phyloP scores from a whole-genome alignment of 2,329 filamentous ascomycete genomes.

The Aspergillus fischeri region DNA sequence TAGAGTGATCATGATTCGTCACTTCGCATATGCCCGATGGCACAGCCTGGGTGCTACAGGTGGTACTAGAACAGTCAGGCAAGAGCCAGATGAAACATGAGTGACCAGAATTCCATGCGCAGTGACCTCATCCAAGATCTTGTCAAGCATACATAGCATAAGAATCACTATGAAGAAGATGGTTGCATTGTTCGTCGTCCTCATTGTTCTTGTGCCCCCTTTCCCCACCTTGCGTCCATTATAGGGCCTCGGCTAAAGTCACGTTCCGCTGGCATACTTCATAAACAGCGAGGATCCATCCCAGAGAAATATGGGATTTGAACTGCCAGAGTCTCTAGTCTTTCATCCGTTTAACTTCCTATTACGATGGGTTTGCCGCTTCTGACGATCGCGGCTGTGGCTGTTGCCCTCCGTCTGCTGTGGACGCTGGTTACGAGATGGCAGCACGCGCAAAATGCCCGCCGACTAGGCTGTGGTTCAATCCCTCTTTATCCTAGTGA shows the following conservation, averaged over 20 bases:
- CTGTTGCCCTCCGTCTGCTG: constrained; percentile 20
- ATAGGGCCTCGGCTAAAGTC: background rate
- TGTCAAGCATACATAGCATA: background rate
- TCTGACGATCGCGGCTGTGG: constrained; percentile 17
- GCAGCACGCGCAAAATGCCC: constrained; percentile 25
- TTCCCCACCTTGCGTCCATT: background rate
- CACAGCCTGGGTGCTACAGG: too few species aligned
- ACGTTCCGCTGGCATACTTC: background rate
- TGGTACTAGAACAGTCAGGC: background rate
- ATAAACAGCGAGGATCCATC: background rate
- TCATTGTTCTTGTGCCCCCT: background rate
- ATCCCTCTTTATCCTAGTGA: constrained; percentile 26
- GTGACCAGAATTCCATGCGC: background rate
- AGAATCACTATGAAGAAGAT: background rate
- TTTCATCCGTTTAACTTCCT: background rate
- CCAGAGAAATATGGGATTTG: background rate
- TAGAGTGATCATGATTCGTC: background rate
- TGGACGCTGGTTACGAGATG: constrained; percentile 19
- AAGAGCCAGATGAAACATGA: background rate
- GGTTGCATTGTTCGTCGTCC: background rate
- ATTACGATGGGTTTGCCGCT: background rate
- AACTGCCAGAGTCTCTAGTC: background rate
- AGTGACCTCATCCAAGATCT: background rate
- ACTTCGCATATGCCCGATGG: background rate
- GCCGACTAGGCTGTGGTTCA: constrained; percentile 20